Percentiles rank a stretch among this genome's conserved stretches.
Evolutionary conservation across 768 basidiomycete species (phyloP).

Genomic region (Boletus tomentosulus): DNA sequence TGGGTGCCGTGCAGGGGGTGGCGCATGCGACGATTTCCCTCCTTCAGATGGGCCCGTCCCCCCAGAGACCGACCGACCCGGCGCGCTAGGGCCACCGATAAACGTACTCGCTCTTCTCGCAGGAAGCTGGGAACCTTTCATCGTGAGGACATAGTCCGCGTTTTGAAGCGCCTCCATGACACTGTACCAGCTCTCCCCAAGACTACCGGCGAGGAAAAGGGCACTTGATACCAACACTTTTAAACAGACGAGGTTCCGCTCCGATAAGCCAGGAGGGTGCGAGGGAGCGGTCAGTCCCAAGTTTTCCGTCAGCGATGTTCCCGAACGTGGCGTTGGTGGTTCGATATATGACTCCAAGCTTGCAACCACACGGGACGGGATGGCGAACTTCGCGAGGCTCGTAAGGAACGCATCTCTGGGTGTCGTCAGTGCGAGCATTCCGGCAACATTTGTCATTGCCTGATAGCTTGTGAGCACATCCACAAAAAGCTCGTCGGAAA

Average conservation of each 20-base stretch:
- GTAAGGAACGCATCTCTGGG: slow-evolving; percentile 93
- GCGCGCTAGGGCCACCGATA: slow-evolving; percentile 31
- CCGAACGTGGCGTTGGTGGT: slow-evolving; percentile 57
- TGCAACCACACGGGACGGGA: slow-evolving; percentile 87
- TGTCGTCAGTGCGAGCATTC: slow-evolving; percentile 80
- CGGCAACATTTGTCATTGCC: slow-evolving; percentile 81
- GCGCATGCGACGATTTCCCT: slow-evolving; percentile 14
- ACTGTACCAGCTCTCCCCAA: slow-evolving; percentile 90
- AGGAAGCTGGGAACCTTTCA: slow-evolving; percentile 43
- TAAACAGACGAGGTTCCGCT: slow-evolving; percentile 87
- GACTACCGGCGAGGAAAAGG: slow-evolving; percentile 75
- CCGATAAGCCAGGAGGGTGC: slow-evolving; percentile 73
- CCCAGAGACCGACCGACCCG: slow-evolving; percentile 39
- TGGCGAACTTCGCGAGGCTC: slow-evolving; percentile 84
- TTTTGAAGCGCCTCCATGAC: slow-evolving; percentile 91
- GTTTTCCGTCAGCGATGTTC: slow-evolving; percentile 58
- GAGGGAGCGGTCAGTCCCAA: slow-evolving; percentile 52
- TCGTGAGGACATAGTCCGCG: slow-evolving; percentile 84
- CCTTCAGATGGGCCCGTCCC: slow-evolving; percentile 13
- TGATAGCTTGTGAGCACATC: slow-evolving; percentile 82
- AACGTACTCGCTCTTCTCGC: slow-evolving; percentile 32
- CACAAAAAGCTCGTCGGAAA: slow-evolving; percentile 88
- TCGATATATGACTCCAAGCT: slow-evolving; percentile 63
- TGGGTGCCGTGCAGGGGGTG: slow-evolving; percentile 44
- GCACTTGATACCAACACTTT: slow-evolving; percentile 77